Evolutionary conservation across 257 asterid genomes (phyloP).

Genomic region (Nicotiana tomentosiformis): DNA sequence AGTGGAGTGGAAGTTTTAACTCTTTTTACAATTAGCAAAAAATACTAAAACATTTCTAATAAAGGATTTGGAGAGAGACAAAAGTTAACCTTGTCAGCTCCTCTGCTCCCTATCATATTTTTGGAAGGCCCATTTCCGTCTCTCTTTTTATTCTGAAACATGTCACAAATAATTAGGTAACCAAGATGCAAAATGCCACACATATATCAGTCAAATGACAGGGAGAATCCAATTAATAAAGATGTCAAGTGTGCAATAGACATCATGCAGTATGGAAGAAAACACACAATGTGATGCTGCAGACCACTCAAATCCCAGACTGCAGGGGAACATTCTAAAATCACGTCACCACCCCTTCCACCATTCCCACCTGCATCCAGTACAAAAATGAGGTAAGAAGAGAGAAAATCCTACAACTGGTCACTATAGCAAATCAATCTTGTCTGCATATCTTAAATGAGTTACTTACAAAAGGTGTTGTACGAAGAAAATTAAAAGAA

Average conservation of each 20-base stretch:
- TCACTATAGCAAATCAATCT: too few species aligned
- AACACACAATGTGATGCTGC: constrained; percentile 81
- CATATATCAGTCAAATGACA: constrained; percentile 9
- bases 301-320: constrained; percentile 92
- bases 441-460: constrained; percentile 5
- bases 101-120: constrained; percentile 86
- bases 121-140: constrained; percentile 88
- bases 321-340: constrained; percentile 70
- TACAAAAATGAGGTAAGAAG: constrained; percentile 2
- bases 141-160: constrained; percentile 71
- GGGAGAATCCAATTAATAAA: background rate
- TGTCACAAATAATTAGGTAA: background rate
- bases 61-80: constrained; percentile 9
- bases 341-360: constrained; percentile 91
- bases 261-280: constrained; percentile 11
- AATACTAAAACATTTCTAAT: too few species aligned
- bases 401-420: background rate
- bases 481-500: background rate
- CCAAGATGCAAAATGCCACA: background rate
- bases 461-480: background rate
- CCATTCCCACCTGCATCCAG: constrained; percentile 75
- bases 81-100: constrained; percentile 68
- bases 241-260: background rate
- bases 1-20: too few species aligned
- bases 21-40: too few species aligned